phyloP scores from a whole-genome alignment of 768 basidiomycete genomes.

The Cyathus striatus region DNA sequence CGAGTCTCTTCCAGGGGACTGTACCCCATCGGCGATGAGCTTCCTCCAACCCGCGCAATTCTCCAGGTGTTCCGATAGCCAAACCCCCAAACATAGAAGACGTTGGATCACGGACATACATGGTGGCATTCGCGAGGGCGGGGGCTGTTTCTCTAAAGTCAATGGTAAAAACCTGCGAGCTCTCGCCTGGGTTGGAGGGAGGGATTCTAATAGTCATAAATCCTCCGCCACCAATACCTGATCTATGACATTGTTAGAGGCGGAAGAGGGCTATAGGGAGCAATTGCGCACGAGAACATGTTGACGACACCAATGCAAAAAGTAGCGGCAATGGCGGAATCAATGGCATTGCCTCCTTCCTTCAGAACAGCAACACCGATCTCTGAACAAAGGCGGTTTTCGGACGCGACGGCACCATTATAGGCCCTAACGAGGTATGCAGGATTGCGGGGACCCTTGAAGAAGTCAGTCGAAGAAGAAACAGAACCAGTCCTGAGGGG shows the following conservation, averaged over 20 bases:
- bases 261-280: constrained; percentile 1
- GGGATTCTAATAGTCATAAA: constrained; percentile 83
- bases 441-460: constrained; percentile 24
- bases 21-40: constrained; percentile 81
- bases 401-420: constrained; percentile 84
- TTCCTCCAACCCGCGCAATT: constrained; percentile 81
- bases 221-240: constrained; percentile 85
- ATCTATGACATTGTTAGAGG: constrained; percentile 31
- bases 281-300: constrained; percentile 74
- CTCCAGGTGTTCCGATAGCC: constrained; percentile 87
- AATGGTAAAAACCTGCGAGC: constrained; percentile 64
- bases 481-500: too few relatives aligned
- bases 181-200: constrained; percentile 29
- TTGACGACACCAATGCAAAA: constrained; percentile 82
- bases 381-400: constrained; percentile 81
- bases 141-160: constrained; percentile 92
- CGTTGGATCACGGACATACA: constrained; percentile 60
- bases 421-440: constrained; percentile 49
- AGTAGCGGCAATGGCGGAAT: constrained; percentile 75
- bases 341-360: constrained; percentile 87
- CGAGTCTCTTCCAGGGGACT: constrained; percentile 72
- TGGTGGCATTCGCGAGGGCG: constrained; percentile 60
- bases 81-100: constrained; percentile 72
- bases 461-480: not conserved
- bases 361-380: constrained; percentile 76